These are phyloP conservation scores for Pyrrhoderma lamaoense DNA, from an alignment of 1,284 basidiomycete genomes.

Conservation along the genomic window DNA sequence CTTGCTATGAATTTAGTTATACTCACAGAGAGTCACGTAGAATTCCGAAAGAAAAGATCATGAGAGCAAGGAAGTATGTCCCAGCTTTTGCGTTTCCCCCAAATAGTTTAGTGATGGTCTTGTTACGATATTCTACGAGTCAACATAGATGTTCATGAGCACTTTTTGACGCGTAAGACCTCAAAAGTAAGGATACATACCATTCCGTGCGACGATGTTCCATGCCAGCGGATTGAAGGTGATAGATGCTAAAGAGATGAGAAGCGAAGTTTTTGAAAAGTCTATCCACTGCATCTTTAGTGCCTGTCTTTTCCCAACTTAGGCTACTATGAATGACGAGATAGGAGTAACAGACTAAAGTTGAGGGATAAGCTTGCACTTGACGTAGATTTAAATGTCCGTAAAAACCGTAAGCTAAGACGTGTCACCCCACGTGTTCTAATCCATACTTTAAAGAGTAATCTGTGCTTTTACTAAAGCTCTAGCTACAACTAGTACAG, in stretches of 20 bases:
- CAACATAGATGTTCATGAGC: constrained; percentile 10
- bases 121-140: constrained; percentile 74
- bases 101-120: constrained; percentile 77
- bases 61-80: constrained; percentile 86
- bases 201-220: constrained; percentile 93
- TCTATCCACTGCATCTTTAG: constrained; percentile 38
- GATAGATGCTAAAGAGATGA: constrained; percentile 57
- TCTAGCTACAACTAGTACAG: too few species aligned
- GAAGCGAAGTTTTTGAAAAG: constrained; percentile 57
- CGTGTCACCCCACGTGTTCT: too few species aligned
- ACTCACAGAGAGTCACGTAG: constrained; percentile 81
- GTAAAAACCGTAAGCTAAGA: too few species aligned
- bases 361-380: too few species aligned
- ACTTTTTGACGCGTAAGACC: background rate
- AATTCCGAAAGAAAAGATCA: constrained; percentile 84
- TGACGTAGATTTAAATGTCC: too few species aligned
- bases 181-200: constrained; percentile 40
- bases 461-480: too few species aligned
- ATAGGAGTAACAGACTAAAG: too few species aligned
- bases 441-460: too few species aligned
- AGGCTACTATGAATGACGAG: too few species aligned
- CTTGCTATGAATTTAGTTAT: too few species aligned
- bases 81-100: constrained; percentile 69
- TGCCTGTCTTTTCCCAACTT: too few species aligned
- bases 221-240: constrained; percentile 90